phyloP scores from a whole-genome alignment of 768 basidiomycete species.

The Naganishia randhawae region DNA sequence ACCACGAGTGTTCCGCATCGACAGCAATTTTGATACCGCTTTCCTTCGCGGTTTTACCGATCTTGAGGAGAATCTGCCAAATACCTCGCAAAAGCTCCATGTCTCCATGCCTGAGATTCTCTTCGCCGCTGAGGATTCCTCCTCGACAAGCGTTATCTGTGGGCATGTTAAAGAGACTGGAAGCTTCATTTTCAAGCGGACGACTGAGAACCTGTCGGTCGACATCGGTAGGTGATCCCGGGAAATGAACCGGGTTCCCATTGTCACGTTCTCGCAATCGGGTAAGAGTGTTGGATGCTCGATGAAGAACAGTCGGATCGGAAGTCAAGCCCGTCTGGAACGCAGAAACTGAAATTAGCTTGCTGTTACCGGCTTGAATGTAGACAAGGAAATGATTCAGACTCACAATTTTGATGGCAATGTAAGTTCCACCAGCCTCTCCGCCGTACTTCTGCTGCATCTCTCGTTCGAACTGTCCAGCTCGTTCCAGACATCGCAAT shows the following conservation, averaged over 20 bases:
- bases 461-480: conserved; percentile 72
- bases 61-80: conserved; percentile 60
- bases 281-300: conserved; percentile 49
- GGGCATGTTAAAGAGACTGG: conserved; percentile 29
- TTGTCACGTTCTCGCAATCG: conserved; percentile 42
- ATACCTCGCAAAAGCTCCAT: conserved; percentile 62
- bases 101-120: conserved; percentile 59
- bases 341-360: too few relatives aligned
- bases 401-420: conserved; percentile 77
- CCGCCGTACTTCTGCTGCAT: conserved; percentile 35
- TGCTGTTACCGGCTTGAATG: too few relatives aligned
- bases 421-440: conserved; percentile 60
- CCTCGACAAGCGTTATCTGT: conserved; percentile 36
- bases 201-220: conserved; percentile 56
- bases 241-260: conserved; percentile 56
- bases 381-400: not conserved
- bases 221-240: conserved; percentile 62
- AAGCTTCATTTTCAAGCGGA: conserved; percentile 13
- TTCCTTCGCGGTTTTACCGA: conserved; percentile 54
- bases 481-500: conserved; percentile 68
- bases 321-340: conserved; percentile 42
- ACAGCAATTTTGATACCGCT: conserved; percentile 57
- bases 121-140: conserved; percentile 41
- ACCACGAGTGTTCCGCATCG: conserved; percentile 73
- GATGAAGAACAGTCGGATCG: conserved; percentile 45